Base-by-base conservation (phyloP, 768 basidiomycete genomes). In the Cystobasidium tubakii region DNA sequence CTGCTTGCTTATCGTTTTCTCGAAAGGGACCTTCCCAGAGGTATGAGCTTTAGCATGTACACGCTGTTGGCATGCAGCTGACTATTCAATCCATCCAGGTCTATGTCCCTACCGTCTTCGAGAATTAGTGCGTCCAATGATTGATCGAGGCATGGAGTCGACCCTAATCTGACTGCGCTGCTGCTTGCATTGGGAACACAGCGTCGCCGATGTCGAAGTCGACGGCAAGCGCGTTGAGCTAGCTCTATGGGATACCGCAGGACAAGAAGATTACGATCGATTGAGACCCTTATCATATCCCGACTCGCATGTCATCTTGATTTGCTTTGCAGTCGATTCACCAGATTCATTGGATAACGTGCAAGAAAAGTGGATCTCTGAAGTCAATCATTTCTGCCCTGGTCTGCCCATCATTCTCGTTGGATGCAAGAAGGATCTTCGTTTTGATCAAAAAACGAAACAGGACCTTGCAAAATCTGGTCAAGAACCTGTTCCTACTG, bases 301-400 rank as follows among this genome's bases (percentile, higher is more conserved):
- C 72, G 95, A 98, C 84, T 94, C 92, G n/a, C 94, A 99, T 82
- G 94, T 99, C 82, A 98, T 99, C 84, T 87, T 98, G 78, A 96
- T 99, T 83, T 97, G 95, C 82, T 99, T 96, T 82, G 93, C 96
- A 53, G 88, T 98, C 78, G 96, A 99, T 85, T 92, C 90, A 66
- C 94, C 94, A 39, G 94, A 97, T 82, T 97, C 94, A 62, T 85
- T 99, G 77, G 96, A 96, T 84, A 99, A 99, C 87, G 96, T 99
- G 34, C 93, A 97, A 85, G 96, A 99, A 85, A 98, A 98, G 93
- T 99, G 95, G 95, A 95, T 97, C 80, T 91, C 92, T 44, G 95
- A 99, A 81, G 94, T 99, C 53, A 89, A 92, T 86, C 96, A 98
- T 83, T 80, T 98, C 83, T 98, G 95, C 82, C 86, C 90, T 10